Conservation (phyloP, 2,329 filamentous ascomycete genomes). For the Paecilomyces sp. region DNA sequence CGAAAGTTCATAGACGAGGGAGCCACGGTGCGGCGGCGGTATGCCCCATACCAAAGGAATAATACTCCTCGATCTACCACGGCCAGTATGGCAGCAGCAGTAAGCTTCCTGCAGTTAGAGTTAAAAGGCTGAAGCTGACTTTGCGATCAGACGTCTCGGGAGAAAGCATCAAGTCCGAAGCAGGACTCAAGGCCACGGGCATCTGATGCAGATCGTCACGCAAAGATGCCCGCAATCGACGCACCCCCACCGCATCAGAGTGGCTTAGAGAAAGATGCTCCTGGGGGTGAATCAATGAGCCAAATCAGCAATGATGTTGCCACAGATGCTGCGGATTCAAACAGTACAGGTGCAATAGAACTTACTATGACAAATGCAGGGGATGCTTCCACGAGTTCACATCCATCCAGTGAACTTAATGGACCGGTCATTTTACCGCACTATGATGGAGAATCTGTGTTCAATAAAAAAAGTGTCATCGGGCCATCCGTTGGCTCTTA, state of each 20-base stretch:
- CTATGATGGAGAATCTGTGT: neutral
- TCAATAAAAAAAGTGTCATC: neutral
- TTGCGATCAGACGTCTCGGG: neutral
- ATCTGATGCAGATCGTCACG: neutral
- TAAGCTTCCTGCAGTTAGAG: neutral
- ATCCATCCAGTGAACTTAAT: neutral
- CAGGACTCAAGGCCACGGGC: neutral
- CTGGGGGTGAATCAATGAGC: neutral
- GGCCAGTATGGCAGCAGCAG: neutral
- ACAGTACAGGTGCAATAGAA: neutral
- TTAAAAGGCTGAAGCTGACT: neutral
- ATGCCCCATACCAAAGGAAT: slow-evolving; percentile 29
- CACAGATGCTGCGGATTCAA: neutral
- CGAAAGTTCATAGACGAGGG: slow-evolving; percentile 39
- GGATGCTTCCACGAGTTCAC: neutral
- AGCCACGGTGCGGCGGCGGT: slow-evolving; percentile 31
- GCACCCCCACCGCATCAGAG: neutral
- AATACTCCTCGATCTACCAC: neutral
- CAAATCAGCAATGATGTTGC: neutral
- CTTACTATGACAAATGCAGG: neutral
- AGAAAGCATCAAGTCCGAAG: neutral
- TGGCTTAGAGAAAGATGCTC: neutral
- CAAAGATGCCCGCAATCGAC: neutral
- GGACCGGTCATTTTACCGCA: neutral
- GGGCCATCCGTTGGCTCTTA: neutral